Evolutionary conservation across 2,329 filamentous ascomycete genomes (phyloP).

Genomic region (Paramyrothecium sp.): DNA sequence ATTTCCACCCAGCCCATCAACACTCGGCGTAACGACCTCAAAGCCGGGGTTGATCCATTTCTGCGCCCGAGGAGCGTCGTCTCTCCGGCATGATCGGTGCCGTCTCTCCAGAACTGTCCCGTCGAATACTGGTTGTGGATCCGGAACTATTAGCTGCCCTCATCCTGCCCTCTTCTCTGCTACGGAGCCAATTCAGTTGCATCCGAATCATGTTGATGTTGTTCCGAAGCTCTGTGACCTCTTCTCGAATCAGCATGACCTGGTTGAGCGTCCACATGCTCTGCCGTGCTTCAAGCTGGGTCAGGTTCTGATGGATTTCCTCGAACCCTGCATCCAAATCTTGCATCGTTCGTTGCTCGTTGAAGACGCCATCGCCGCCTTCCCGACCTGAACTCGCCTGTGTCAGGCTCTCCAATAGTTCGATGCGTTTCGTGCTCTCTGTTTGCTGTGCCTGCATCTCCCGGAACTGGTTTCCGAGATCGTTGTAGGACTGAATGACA

Average conservation of each 20-base stretch:
- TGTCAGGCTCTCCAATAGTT: conserved; percentile 40
- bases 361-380: conserved; percentile 38
- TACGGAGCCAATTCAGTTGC: conserved; percentile 57
- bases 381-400: conserved; percentile 23
- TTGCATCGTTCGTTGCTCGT: conserved; percentile 46
- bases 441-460: conserved; percentile 31
- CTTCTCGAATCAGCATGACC: conserved; percentile 59
- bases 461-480: conserved; percentile 32
- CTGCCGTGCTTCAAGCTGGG: conserved; percentile 58
- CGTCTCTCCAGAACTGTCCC: conserved; percentile 25
- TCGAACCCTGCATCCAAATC: conserved; percentile 46
- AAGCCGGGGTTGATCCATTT: conserved; percentile 36
- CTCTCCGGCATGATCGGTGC: conserved; percentile 28
- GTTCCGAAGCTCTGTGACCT: conserved; percentile 58
- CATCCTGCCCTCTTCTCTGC: conserved; percentile 44
- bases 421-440: conserved; percentile 28
- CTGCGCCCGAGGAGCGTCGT: conserved; percentile 34
- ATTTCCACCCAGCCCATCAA: background rate
- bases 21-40: conserved; percentile 12
- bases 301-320: conserved; percentile 54
- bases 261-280: conserved; percentile 62
- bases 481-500: conserved; percentile 41
- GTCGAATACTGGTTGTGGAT: conserved; percentile 24
- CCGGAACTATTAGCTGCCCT: conserved; percentile 34
- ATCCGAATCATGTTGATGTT: conserved; percentile 57